Conservation (phyloP, 495 filamentous ascomycete genomes). For the Saxophila tyrrhenica region DNA sequence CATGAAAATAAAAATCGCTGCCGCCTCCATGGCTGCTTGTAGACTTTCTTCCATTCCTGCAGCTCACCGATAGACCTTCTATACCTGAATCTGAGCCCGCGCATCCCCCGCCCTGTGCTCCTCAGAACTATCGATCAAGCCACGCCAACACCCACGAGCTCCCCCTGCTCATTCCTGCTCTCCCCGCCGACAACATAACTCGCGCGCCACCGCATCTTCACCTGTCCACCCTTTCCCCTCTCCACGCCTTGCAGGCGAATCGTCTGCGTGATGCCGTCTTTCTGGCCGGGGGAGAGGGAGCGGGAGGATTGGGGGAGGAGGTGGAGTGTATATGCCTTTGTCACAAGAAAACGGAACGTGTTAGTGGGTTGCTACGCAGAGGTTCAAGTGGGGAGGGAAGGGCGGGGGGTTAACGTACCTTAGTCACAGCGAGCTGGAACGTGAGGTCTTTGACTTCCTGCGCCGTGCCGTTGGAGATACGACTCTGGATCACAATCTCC, state of each 20-base stretch:
- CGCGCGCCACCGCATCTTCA: slow-evolving; percentile 83
- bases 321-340: slow-evolving; percentile 66
- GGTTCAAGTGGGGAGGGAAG: neutral
- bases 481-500: slow-evolving; percentile 46
- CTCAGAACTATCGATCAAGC: no score
- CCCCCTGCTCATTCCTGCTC: slow-evolving; percentile 67
- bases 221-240: slow-evolving; percentile 54
- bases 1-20: no score
- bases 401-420: slow-evolving; percentile 42
- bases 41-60: no score
- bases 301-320: slow-evolving; percentile 76
- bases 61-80: no score
- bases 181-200: slow-evolving; percentile 61
- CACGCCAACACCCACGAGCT: slow-evolving; percentile 75
- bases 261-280: slow-evolving; percentile 59
- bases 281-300: slow-evolving; percentile 58
- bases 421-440: slow-evolving; percentile 87
- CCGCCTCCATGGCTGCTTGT: no score
- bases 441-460: slow-evolving; percentile 66
- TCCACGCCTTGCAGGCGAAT: slow-evolving; percentile 67
- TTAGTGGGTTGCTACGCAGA: no score
- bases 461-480: slow-evolving; percentile 67
- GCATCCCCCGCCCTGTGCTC: no score
- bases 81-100: no score
- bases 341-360: no score